Percentiles rank a stretch among this genome's conserved stretches.
These are phyloP conservation scores for Cenchrus fungigraminus DNA, from an alignment of 176 grass and related monocot genomes.

Conservation along the genomic window DNA sequence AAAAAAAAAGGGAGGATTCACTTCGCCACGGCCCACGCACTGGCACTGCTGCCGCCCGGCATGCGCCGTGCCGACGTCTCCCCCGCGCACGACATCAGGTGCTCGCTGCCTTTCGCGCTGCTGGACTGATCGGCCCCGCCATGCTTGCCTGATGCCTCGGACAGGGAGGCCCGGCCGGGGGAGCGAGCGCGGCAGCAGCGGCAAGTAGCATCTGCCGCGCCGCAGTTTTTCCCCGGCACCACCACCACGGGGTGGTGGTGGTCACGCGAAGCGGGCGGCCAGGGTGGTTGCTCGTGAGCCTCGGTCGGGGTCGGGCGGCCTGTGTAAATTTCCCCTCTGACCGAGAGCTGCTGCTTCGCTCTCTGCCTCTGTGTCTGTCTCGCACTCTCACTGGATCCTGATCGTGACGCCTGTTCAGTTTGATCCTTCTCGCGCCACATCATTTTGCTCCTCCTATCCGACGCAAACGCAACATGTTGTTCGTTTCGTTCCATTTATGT, in stretches of 20 bases:
- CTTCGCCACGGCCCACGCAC: not conserved
- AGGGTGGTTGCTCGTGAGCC: not conserved
- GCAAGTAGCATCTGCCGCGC: too few species aligned
- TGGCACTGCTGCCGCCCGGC: not conserved
- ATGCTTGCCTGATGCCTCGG: too few species aligned
- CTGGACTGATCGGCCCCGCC: not conserved
- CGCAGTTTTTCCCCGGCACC: too few species aligned
- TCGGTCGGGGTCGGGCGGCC: too few species aligned
- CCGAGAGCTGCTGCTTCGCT: not conserved
- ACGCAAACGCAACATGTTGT: not conserved
- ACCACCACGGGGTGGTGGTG: too few species aligned
- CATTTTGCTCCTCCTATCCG: not conserved
- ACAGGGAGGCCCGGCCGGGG: too few species aligned
- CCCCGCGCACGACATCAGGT: not conserved
- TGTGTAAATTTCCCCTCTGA: not conserved
- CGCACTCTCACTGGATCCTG: not conserved
- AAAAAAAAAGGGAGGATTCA: not conserved
- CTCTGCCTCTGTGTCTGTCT: too few species aligned
- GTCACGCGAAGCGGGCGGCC: too few species aligned
- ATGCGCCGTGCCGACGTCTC: conserved; percentile 1
- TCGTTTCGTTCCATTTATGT: not conserved
- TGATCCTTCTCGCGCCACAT: conserved; percentile 27
- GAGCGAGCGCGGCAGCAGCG: too few species aligned
- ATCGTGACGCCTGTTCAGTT: not conserved
- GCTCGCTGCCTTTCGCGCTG: not conserved